A percentile compares a stretch with the other conserved stretches of the same genome.
phyloP scores from a whole-genome alignment of 352 stramenopile genomes.

The Aphanomyces invadans region DNA sequence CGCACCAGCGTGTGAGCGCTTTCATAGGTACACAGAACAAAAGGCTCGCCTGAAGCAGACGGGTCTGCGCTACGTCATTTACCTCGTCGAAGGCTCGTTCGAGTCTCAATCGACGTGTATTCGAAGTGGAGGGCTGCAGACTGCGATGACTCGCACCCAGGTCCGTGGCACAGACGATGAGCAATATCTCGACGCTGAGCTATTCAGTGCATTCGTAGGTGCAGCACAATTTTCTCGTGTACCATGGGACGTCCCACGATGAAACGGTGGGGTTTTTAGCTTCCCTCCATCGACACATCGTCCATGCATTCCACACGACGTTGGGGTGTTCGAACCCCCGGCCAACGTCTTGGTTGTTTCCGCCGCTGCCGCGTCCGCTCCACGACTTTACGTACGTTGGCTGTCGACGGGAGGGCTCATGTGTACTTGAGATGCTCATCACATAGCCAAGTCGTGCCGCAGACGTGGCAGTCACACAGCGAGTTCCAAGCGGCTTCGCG shows the following conservation, averaged over 20 bases:
- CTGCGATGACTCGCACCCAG: conserved; percentile 67
- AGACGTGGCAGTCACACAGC: conserved; percentile 28
- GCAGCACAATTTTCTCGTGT: conserved; percentile 78
- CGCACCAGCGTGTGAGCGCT: background rate
- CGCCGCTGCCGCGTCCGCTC: background rate
- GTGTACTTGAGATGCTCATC: background rate
- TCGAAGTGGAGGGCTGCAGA: conserved; percentile 47
- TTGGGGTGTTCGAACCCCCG: conserved; percentile 35
- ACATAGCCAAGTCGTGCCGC: conserved; percentile 14
- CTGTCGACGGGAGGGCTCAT: background rate
- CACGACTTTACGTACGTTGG: conserved; percentile 13
- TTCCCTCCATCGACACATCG: conserved; percentile 51
- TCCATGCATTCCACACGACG: conserved; percentile 42
- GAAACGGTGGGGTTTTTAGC: conserved; percentile 69
- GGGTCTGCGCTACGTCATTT: conserved; percentile 70
- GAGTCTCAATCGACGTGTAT: conserved; percentile 55
- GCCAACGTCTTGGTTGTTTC: background rate
- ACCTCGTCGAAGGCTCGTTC: conserved; percentile 73
- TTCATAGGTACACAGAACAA: conserved; percentile 56
- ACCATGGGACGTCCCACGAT: conserved; percentile 64
- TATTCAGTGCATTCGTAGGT: conserved; percentile 25
- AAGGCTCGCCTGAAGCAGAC: conserved; percentile 57
- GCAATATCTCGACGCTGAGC: background rate
- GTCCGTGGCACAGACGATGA: background rate
- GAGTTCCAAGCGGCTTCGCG: conserved; percentile 70